Conservation (phyloP, 2,329 filamentous ascomycete species). For the Ceratocystis albifundus region DNA sequence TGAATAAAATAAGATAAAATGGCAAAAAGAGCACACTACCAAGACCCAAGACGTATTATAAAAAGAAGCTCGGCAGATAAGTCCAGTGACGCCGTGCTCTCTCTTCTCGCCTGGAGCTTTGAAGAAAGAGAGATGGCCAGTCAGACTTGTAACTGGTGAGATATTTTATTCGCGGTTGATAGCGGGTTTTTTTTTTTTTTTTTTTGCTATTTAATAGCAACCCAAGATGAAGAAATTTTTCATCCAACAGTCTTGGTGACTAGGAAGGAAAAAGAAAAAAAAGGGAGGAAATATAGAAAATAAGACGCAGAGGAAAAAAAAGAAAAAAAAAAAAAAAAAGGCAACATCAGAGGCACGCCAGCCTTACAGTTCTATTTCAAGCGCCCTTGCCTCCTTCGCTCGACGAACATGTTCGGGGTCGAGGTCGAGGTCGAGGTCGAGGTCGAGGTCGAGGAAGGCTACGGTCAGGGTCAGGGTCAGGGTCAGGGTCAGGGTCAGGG, state of each 20-base stretch:
- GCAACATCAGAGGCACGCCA: background rate
- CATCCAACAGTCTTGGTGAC: background rate
- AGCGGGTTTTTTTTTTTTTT: too few species aligned
- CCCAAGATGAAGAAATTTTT: background rate
- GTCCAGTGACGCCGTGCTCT: background rate
- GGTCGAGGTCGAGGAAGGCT: background rate
- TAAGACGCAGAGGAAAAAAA: background rate
- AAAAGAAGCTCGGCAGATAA: background rate
- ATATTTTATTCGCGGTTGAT: slow-evolving; percentile 9
- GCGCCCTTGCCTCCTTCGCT: background rate
- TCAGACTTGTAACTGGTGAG: slow-evolving; percentile 4
- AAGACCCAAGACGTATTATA: background rate
- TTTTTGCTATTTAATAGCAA: background rate
- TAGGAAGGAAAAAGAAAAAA: background rate
- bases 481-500: too few species aligned
- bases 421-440: background rate
- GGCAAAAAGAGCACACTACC: background rate
- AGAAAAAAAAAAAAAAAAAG: background rate
- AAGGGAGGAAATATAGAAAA: background rate
- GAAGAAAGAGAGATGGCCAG: background rate
- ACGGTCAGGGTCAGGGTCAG: background rate
- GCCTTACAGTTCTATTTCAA: background rate
- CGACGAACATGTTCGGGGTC: slow-evolving; percentile 2
- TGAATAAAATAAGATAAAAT: background rate
- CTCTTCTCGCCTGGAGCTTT: background rate